Evolutionary conservation across 768 basidiomycete species (phyloP), one percentile per base, ranked within the genome.

Genomic region (Trametes gibbosa): DNA sequence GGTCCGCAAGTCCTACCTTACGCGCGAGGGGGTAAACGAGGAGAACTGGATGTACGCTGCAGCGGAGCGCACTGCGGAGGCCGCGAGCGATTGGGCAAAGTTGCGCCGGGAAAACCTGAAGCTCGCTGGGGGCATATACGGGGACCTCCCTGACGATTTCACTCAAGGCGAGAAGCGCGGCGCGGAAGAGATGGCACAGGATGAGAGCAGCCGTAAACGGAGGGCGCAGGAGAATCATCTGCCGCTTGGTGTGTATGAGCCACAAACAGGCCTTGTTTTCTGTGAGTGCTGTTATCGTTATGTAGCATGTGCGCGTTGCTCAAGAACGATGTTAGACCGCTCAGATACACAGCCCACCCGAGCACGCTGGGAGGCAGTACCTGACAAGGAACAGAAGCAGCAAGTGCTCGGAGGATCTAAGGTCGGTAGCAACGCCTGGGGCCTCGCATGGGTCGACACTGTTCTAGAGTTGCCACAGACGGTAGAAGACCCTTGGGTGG

Each of bases 11-110:
- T 86, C 87, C 24, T 71, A 89, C 67, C 71, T 95, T 55, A 80
- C 84, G 43, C 78, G 89, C n/a, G 88, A 91, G 59, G 91, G 92
- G 0, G 82, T 96, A 10, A 86, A 82, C 35, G 87, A 85, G 68
- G 90, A 95, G 65, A 96, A 96, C 68, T 98, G 95, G 95, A 95
- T 98, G 90, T 79, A 73, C 67, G 81, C 87, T 73, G 86, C 86
- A 61, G 89, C 94, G 0, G 78, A 76, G 65, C 79, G 87, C 34
- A 84, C 86, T 1, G 65, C 74, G 5, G 85, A 90, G 45, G 77
- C 85, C 42, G 87, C 86, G 49, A 75, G 80, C 27, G 84, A 84
- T 63, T 91, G 85, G 85, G 64, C 76, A 24, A 80, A 77, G 67
- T 81, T 82, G 68, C 75, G 90, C 61, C 76, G 72, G 63, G 82